Evolutionary conservation across 2,329 filamentous ascomycete species (phyloP).

Genomic region (Nothophoma quercina): DNA sequence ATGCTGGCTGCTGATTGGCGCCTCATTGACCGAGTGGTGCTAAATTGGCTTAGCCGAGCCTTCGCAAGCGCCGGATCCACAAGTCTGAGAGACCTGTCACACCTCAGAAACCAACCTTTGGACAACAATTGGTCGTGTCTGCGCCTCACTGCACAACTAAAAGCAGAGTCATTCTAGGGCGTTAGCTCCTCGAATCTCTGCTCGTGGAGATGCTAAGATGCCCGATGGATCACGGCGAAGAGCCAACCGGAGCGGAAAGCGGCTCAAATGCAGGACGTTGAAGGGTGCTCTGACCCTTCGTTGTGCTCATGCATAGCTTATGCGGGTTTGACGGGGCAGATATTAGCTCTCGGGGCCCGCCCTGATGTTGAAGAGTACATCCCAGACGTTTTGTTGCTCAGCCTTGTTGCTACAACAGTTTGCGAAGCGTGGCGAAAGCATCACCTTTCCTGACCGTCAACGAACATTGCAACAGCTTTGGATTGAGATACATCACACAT

Average conservation of each 20-base stretch:
- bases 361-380: constrained; percentile 14
- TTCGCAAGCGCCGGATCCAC: constrained; percentile 39
- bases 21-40: no score
- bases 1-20: constrained; percentile 35
- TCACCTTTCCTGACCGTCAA: neutral
- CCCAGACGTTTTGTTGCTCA: constrained; percentile 3
- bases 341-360: constrained; percentile 41
- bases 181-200: constrained; percentile 41
- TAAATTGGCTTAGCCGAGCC: constrained; percentile 12
- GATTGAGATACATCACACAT: neutral
- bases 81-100: constrained; percentile 27
- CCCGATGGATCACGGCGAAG: constrained; percentile 30
- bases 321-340: constrained; percentile 25
- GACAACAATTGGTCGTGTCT: constrained; percentile 41
- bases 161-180: constrained; percentile 34
- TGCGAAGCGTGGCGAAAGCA: constrained; percentile 2
- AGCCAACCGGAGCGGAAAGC: constrained; percentile 39
- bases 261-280: constrained; percentile 30
- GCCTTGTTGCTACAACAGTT: constrained; percentile 1
- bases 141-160: constrained; percentile 42
- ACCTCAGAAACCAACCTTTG: constrained; percentile 28
- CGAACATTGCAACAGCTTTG: neutral
- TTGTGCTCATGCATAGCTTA: constrained; percentile 40
- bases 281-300: constrained; percentile 19
- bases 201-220: constrained; percentile 29